Evolutionary conservation across 305 asterid species (phyloP).

Genomic region (Solanum hybrid): DNA sequence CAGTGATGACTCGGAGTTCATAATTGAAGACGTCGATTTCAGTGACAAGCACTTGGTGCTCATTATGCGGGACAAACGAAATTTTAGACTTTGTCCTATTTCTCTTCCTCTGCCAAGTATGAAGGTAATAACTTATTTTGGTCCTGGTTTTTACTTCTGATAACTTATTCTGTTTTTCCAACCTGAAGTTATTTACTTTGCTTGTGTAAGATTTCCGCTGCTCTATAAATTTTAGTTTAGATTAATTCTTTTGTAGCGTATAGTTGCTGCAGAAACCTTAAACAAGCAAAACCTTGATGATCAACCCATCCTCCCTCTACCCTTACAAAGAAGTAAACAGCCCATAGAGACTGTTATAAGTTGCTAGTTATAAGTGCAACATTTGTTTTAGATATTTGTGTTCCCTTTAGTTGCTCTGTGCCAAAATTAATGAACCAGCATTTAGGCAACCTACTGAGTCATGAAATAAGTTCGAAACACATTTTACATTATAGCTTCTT

Average conservation of each 20-base stretch:
- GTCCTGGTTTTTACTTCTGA: conserved; percentile 11
- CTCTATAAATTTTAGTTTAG: neutral
- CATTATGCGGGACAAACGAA: conserved; percentile 39
- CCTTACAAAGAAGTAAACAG: neutral
- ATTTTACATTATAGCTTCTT: neutral
- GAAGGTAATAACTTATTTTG: conserved; percentile 43
- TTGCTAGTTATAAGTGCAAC: neutral
- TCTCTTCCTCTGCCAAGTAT: conserved; percentile 51
- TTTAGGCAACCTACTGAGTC: neutral
- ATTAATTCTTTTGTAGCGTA: neutral
- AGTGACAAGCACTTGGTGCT: conserved; percentile 65
- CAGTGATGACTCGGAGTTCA: conserved; percentile 39
- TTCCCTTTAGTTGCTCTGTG: neutral
- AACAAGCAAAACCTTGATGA: neutral
- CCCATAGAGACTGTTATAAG: neutral
- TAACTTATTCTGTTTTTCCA: neutral
- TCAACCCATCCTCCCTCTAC: neutral
- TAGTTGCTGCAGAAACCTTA: neutral
- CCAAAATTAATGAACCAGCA: neutral
- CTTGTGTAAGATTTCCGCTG: neutral
- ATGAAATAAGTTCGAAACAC: neutral
- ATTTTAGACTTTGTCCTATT: conserved; percentile 55
- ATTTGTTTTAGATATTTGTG: neutral
- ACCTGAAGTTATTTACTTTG: neutral
- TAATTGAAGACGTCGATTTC: conserved; percentile 80